Evolutionary conservation across 2,329 filamentous ascomycete species (phyloP).

Genomic region (Metarhizium humberi): DNA sequence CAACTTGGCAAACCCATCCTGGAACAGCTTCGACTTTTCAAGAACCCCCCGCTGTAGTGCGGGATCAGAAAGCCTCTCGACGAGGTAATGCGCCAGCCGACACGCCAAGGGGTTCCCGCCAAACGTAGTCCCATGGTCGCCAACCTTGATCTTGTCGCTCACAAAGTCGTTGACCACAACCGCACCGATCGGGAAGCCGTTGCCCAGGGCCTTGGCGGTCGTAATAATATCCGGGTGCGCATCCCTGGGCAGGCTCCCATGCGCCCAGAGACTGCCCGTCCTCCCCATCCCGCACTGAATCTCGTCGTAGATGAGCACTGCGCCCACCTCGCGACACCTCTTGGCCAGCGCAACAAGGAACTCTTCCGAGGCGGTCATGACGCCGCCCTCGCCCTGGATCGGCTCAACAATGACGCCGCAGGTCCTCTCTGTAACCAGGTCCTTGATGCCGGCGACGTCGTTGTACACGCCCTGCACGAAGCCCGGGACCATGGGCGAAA

Average conservation of each 20-base stretch:
- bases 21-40: conserved; percentile 50
- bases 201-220: conserved; percentile 90
- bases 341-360: conserved; percentile 78
- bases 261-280: conserved; percentile 87
- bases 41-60: conserved; percentile 61
- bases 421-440: conserved; percentile 72
- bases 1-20: conserved; percentile 36
- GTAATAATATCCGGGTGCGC: conserved; percentile 92
- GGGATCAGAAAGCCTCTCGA: conserved; percentile 63
- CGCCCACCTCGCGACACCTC: conserved; percentile 78
- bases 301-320: conserved; percentile 89
- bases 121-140: conserved; percentile 91
- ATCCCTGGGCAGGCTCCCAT: conserved; percentile 60
- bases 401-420: conserved; percentile 95
- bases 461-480: conserved; percentile 85
- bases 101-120: conserved; percentile 85
- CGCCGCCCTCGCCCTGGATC: conserved; percentile 93
- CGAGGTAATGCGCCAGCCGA: conserved; percentile 77
- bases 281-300: conserved; percentile 90
- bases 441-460: conserved; percentile 61
- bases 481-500: conserved; percentile 89
- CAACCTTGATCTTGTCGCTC: conserved; percentile 36
- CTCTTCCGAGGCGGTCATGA: conserved; percentile 72
- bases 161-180: conserved; percentile 32
- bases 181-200: conserved; percentile 91